These are phyloP conservation scores for Inga oerstediana DNA, from an alignment of 306 rosid genomes.

Conservation along the genomic window DNA sequence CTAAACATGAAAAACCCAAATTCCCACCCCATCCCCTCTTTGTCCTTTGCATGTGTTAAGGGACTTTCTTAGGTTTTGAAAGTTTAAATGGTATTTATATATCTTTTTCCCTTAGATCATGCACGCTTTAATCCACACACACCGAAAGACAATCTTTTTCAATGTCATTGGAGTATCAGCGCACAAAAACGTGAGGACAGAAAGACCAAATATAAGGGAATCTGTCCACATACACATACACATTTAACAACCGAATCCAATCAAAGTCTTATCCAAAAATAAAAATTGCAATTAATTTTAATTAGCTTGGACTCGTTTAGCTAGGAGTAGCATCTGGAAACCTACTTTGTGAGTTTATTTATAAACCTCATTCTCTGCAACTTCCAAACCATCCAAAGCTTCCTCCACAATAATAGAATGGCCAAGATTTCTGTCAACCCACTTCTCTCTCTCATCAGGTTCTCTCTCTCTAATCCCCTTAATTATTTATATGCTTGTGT, in stretches of 20 bases:
- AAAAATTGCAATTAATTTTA: background rate
- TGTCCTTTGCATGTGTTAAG: too few species aligned
- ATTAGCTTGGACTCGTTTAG: background rate
- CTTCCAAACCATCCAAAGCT: background rate
- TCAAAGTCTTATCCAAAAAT: background rate
- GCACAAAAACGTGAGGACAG: background rate
- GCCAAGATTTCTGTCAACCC: background rate
- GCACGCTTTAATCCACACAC: background rate
- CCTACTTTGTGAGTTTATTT: background rate
- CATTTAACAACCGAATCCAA: background rate
- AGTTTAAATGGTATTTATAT: too few species aligned
- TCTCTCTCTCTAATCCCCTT: background rate
- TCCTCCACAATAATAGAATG: background rate
- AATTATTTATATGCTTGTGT: too few species aligned
- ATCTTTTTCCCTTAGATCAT: background rate
- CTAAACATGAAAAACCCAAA: too few species aligned
- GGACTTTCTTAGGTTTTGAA: too few species aligned
- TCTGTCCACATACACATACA: background rate
- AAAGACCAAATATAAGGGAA: background rate
- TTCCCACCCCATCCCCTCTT: too few species aligned
- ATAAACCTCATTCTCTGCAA: background rate
- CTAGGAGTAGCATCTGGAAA: background rate
- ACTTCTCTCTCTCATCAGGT: constrained; percentile 1
- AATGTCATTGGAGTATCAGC: background rate
- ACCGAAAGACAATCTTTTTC: background rate